Percentiles rank a stretch among this genome's conserved stretches.
Evolutionary conservation across 2,329 filamentous ascomycete species (phyloP).

Genomic region (Helotiales sp.): DNA sequence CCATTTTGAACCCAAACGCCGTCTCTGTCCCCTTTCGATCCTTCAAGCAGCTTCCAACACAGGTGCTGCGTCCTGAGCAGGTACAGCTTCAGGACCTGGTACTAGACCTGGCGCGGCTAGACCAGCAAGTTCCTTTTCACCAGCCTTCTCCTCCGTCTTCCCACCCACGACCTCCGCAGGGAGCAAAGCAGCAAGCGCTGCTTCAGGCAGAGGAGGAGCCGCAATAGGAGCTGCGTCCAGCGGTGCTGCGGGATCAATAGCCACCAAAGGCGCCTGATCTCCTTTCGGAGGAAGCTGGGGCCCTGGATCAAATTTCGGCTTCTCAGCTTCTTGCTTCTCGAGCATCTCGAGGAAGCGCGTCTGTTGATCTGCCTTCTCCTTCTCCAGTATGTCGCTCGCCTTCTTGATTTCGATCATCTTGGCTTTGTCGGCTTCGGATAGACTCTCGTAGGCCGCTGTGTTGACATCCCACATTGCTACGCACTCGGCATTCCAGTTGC

Average conservation of each 20-base stretch:
- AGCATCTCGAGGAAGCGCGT: slow-evolving; percentile 12
- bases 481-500: slow-evolving; percentile 71
- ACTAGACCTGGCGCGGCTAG: background rate
- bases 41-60: background rate
- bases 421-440: slow-evolving; percentile 64
- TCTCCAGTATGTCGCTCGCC: slow-evolving; percentile 10
- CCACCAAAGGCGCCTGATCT: background rate
- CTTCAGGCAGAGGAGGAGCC: slow-evolving; percentile 5
- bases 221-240: slow-evolving; percentile 1
- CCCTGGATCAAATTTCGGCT: slow-evolving; percentile 7
- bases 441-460: slow-evolving; percentile 61
- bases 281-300: slow-evolving; percentile 2
- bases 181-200: slow-evolving; percentile 4
- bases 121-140: background rate
- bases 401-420: slow-evolving; percentile 42
- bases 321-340: slow-evolving; percentile 16
- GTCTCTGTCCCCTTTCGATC: background rate
- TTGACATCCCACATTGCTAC: slow-evolving; percentile 70
- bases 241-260: background rate
- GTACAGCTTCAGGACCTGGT: background rate
- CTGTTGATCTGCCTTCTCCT: slow-evolving; percentile 14
- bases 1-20: background rate
- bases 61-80: background rate
- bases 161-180: slow-evolving; percentile 6
- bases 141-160: background rate